Evolutionary conservation across 352 stramenopile species (phyloP).

Genomic region (Peronospora destructor): DNA sequence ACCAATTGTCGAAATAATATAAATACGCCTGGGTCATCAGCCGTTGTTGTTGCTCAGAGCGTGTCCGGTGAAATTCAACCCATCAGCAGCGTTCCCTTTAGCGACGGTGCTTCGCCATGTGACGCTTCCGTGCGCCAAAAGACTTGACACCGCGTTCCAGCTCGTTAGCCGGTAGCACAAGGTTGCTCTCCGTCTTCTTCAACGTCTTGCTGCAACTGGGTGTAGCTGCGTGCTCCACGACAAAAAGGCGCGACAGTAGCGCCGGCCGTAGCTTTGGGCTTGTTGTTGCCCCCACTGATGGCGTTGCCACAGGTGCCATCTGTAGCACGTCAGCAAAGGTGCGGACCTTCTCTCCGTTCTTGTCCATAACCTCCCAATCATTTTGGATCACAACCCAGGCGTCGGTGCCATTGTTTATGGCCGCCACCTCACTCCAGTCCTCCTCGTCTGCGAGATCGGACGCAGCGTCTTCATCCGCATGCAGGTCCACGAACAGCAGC

Average conservation of each 20-base stretch:
- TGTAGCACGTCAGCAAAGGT: slow-evolving; percentile 55
- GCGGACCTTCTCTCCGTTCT: slow-evolving; percentile 35
- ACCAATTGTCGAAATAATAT: slow-evolving; percentile 20
- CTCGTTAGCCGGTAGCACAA: slow-evolving; percentile 17
- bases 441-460: slow-evolving; percentile 36
- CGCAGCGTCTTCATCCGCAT: slow-evolving; percentile 23
- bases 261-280: slow-evolving; percentile 1
- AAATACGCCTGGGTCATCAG: slow-evolving; percentile 18
- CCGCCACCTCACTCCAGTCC: slow-evolving; percentile 51
- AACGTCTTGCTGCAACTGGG: slow-evolving; percentile 6
- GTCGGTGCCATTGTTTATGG: slow-evolving; percentile 22
- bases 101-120: slow-evolving; percentile 31
- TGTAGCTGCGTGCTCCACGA: slow-evolving; percentile 18
- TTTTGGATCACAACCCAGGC: slow-evolving; percentile 57
- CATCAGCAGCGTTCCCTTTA: slow-evolving; percentile 13
- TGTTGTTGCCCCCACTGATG: neutral
- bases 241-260: slow-evolving; percentile 19
- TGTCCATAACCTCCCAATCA: slow-evolving; percentile 70
- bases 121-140: slow-evolving; percentile 50
- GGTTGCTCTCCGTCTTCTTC: slow-evolving; percentile 18
- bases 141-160: slow-evolving; percentile 44
- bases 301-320: slow-evolving; percentile 1
- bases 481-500: slow-evolving; percentile 36
- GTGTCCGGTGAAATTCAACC: slow-evolving; percentile 4
- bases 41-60: slow-evolving; percentile 8